Evolutionary conservation across 495 filamentous ascomycete genomes (phyloP), one percentile per base, ranked within the genome.

Genomic region (Amorphotheca resinae): DNA sequence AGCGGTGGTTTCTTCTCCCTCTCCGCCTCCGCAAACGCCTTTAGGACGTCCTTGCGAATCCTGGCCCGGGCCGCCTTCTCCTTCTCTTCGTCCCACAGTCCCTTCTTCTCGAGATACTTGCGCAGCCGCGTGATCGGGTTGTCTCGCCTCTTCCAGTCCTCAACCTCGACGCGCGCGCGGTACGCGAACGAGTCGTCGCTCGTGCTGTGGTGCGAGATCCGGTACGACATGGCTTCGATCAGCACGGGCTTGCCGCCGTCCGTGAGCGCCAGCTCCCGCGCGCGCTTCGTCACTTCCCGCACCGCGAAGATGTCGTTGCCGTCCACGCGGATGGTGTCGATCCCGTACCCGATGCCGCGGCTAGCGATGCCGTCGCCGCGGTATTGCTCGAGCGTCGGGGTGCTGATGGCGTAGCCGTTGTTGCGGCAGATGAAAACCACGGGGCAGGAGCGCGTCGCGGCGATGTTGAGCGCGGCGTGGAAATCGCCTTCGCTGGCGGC

Each of bases 161-260:
- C 91, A 2, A 99, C 91, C 54, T 99, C 91, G 0, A 94, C 82
- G 20, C 77, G 73, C 0, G 89, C 87, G 14, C 91, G 86, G 61
- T 99, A 99, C 1, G 89, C 89, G 56, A 95, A 96, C 26, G 82
- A 88, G 56, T 99, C 91, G 52, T 99, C 91, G n/a, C 79, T 86
- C 0, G 91, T 99, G 61, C 87, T 95, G 63, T 99, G 91, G 59
- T 99, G 91, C 25, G 79, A 84, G 34, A 99, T 88, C 12, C 91
- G 87, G 59, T 99, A 99, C 21, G 82, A 87, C 91, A 99, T 95
- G 15, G 86, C 87, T 64, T 99, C 91, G 38, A 99, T 80, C 2
- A 99, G 63, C 0, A 99, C 77, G 0, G 55, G 55, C 8, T 37
- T 34, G 2, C 86, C 84, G 26, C 84, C 86, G 39, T 83, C 77